These are phyloP conservation scores for Mortierella alpina DNA, from an alignment of 192 early-diverging fungal genomes.

Conservation along the genomic window DNA sequence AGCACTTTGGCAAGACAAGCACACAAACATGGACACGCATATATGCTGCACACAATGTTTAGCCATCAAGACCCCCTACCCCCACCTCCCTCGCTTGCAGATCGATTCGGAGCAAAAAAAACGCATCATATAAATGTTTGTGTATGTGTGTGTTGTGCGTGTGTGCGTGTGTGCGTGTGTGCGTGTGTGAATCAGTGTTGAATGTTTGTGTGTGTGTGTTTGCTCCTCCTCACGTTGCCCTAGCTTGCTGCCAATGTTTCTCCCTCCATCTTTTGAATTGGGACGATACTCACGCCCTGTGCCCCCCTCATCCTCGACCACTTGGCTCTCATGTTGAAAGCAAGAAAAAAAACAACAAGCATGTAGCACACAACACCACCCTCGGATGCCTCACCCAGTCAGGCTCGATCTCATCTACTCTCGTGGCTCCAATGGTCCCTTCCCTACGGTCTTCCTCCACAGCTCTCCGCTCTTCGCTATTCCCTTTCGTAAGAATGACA, in stretches of 20 bases:
- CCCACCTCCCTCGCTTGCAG: background rate
- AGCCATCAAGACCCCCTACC: background rate
- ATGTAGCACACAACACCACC: slow-evolving; percentile 11
- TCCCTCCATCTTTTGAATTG: background rate
- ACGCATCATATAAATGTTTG: background rate
- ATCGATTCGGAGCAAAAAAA: too few relatives aligned
- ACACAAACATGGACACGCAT: too few relatives aligned
- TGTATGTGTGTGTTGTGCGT: background rate
- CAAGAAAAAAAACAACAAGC: background rate
- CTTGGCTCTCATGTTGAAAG: slow-evolving; percentile 6
- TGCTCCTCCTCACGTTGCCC: background rate
- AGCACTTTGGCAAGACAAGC: too few relatives aligned
- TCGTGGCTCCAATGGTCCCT: background rate
- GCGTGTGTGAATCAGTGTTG: background rate
- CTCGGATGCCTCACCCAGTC: background rate
- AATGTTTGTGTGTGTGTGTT: slow-evolving; percentile 3
- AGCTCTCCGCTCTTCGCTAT: too few relatives aligned
- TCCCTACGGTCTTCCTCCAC: background rate
- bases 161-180: background rate
- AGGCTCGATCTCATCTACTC: too few relatives aligned
- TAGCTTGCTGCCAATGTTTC: background rate
- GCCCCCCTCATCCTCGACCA: background rate
- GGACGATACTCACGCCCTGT: background rate
- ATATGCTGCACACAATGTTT: too few relatives aligned
- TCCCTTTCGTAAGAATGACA: background rate